Percentiles rank a stretch among this genome's conserved stretches.
Conservation (phyloP, 768 basidiomycete species). For the Holtermannia corniformis region DNA sequence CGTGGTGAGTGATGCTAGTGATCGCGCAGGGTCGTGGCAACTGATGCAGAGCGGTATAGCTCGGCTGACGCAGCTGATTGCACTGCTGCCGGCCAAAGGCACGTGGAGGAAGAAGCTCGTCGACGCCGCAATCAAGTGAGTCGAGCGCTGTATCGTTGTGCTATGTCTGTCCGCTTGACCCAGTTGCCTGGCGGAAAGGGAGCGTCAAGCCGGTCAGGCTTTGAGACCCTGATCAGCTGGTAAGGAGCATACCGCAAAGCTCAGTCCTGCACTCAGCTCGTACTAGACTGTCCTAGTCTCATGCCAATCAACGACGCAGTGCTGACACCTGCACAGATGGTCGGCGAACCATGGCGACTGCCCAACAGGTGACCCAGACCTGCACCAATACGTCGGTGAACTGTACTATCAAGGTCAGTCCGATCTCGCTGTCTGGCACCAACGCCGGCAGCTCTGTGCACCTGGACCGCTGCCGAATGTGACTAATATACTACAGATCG, state of each 20-base stretch:
- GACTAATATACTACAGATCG: constrained; percentile 68
- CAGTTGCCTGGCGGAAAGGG: too few species aligned
- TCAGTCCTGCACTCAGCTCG: constrained; percentile 18
- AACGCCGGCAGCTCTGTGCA: neutral
- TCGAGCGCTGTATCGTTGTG: constrained; percentile 33
- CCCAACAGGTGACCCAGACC: constrained; percentile 75
- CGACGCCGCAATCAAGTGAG: constrained; percentile 69
- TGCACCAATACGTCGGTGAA: constrained; percentile 86
- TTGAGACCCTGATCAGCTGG: too few species aligned
- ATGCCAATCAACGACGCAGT: too few species aligned
- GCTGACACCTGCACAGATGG: constrained; percentile 56
- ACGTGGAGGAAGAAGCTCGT: constrained; percentile 85
- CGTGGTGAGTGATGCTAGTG: constrained; percentile 52
- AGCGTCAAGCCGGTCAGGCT: too few species aligned
- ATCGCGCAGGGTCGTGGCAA: neutral
- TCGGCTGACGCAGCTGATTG: constrained; percentile 81
- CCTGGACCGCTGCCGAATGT: neutral
- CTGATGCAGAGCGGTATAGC: constrained; percentile 46
- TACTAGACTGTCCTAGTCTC: neutral
- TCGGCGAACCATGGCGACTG: constrained; percentile 64
- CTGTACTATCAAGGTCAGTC: constrained; percentile 45
- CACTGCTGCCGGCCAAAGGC: constrained; percentile 66
- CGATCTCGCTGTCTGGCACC: neutral
- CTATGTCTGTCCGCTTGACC: too few species aligned
- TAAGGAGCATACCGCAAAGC: too few species aligned